Base-by-base conservation (phyloP, 2,329 filamentous ascomycete species). In the Thielaviopsis populi region DNA sequence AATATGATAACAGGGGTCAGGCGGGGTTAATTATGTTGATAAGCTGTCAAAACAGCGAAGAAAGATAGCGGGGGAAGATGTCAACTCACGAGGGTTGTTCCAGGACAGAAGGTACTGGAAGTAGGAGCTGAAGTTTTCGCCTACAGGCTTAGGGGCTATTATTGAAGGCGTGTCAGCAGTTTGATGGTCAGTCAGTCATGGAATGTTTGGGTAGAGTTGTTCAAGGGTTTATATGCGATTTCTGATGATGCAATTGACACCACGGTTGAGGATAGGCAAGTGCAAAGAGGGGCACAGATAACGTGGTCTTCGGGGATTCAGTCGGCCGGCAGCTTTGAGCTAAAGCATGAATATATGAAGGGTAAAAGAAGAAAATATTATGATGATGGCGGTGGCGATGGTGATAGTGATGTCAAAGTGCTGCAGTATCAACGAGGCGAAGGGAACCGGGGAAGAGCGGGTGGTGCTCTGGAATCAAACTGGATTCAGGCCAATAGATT, bases 71-170 rank as follows among this genome's bases (percentile, higher is more conserved):
- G 15, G 17, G 3, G 33, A 22, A 40, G 33, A 40, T 40, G 33
- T 13, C 40, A 8, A 77, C 80, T 71, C 78, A 84, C 83, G 80
- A 71, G 83, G 83, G 72, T 85, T 84, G 71, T 85, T 79, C 83
- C 85, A 87, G 68, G 84, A 86, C 67, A 88, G 76, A 65, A 88
- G 78, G 72, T 85, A 83, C 61, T 80, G 81, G 74, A 88, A 87
- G 75, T 87, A 83, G 17, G 83, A 87, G 76, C 87, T 84, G 73
- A 87, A 88, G 74, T 86, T 83, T 66, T 83, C 86, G 70, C 86
- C 74, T 61, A 58, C 54, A 50, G 62, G 27, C 59, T 64, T 63
- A 42, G 59, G 42, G 43, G 58, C 56, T 65, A 56, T 30, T 19
- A 61, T 13, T 17, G 27, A 40, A 56, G 37, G 40, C 11, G 62